A percentile compares a stretch with the other conserved stretches of the same genome.
Conservation (phyloP, 352 stramenopile species). For the Pythium periplocum region DNA sequence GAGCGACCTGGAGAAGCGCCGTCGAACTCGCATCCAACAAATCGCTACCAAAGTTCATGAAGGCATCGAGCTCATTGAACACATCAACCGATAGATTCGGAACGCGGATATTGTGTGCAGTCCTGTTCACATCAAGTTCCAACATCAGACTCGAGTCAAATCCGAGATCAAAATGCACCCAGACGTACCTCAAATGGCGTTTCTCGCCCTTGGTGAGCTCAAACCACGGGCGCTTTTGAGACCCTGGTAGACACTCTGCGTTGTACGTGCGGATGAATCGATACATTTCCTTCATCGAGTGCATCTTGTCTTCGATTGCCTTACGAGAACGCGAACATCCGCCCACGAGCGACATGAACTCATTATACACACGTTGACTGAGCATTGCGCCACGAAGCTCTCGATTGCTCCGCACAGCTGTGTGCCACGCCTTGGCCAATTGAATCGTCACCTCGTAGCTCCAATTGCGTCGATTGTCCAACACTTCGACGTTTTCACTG, state of each 20-base stretch:
- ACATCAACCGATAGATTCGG: constrained; percentile 47
- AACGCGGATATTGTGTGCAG: constrained; percentile 34
- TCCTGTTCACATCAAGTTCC: constrained; percentile 3
- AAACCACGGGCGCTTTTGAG: constrained; percentile 38
- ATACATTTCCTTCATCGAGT: constrained; percentile 76
- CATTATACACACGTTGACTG: constrained; percentile 47
- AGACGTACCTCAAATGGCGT: constrained; percentile 31
- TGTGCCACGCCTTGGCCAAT: constrained; percentile 46
- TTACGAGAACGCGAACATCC: constrained; percentile 50
- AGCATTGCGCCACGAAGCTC: constrained; percentile 34
- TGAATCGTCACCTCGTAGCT: constrained; percentile 58
- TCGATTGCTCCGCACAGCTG: constrained; percentile 21
- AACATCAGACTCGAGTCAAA: neutral
- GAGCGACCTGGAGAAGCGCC: neutral
- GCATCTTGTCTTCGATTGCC: constrained; percentile 69
- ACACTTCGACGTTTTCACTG: constrained; percentile 9
- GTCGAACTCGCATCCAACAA: too few species aligned
- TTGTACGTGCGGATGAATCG: constrained; percentile 53
- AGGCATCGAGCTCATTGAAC: constrained; percentile 45
- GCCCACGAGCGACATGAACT: constrained; percentile 40
- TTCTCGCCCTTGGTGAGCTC: constrained; percentile 47
- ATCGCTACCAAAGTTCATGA: constrained; percentile 20
- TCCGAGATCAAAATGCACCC: neutral
- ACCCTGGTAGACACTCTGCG: constrained; percentile 17
- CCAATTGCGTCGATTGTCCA: constrained; percentile 51